Percentiles rank a stretch among this genome's conserved stretches.
Evolutionary conservation across 1,139 yeast genomes (phyloP).

Genomic region (Geotrichum australiense): DNA sequence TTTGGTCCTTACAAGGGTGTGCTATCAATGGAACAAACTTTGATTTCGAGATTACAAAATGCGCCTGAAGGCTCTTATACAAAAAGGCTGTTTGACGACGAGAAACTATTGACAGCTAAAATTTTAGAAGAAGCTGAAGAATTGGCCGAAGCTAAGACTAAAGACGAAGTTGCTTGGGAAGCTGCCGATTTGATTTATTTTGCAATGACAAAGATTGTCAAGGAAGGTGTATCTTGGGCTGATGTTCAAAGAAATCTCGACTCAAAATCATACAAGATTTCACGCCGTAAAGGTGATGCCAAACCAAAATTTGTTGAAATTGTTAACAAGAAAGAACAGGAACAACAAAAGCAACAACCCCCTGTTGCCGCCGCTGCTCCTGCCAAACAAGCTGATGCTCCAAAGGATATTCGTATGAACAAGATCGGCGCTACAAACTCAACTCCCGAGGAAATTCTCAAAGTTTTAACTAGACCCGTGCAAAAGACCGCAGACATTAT

Average conservation of each 20-base stretch:
- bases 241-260: slow-evolving; percentile 84
- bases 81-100: slow-evolving; percentile 75
- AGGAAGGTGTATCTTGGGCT: slow-evolving; percentile 67
- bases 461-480: slow-evolving; percentile 77
- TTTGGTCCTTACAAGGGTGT: slow-evolving; percentile 58
- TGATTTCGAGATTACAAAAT: slow-evolving; percentile 41
- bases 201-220: slow-evolving; percentile 78
- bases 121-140: slow-evolving; percentile 96
- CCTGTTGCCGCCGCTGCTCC: slow-evolving; percentile 16
- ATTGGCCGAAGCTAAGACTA: slow-evolving; percentile 67
- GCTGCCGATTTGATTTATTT: slow-evolving; percentile 93
- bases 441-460: slow-evolving; percentile 41
- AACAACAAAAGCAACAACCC: slow-evolving; percentile 19
- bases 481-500: slow-evolving; percentile 87
- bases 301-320: slow-evolving; percentile 58
- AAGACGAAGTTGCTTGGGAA: slow-evolving; percentile 88
- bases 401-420: slow-evolving; percentile 50
- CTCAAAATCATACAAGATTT: slow-evolving; percentile 73
- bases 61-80: slow-evolving; percentile 95
- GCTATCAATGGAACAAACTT: slow-evolving; percentile 56
- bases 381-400: slow-evolving; percentile 22
- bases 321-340: slow-evolving; percentile 24
- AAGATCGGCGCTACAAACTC: slow-evolving; percentile 48
- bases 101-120: slow-evolving; percentile 69
- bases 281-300: slow-evolving; percentile 95